A percentile compares a stretch with the other conserved stretches of the same genome.
phyloP scores from a whole-genome alignment of 164 flowering plant species.

The Annona squamosa region DNA sequence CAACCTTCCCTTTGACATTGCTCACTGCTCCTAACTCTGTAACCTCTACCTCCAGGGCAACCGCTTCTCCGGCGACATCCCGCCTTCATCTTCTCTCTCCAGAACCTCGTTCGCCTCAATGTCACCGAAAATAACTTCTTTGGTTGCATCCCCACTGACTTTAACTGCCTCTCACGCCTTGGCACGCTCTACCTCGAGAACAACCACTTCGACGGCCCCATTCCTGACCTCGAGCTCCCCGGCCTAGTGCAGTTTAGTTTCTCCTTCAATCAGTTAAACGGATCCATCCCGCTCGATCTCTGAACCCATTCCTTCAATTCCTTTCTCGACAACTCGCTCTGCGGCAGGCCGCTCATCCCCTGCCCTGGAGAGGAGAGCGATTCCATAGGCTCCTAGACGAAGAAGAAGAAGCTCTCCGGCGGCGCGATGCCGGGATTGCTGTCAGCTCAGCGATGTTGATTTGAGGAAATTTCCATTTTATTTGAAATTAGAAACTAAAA shows the following conservation, averaged over 20 bases:
- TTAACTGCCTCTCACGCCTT: slow-evolving; percentile 47
- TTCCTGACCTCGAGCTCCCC: slow-evolving; percentile 43
- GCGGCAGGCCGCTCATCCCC: slow-evolving; percentile 55
- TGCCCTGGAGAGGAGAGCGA: slow-evolving; percentile 22
- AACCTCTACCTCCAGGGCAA: slow-evolving; percentile 68
- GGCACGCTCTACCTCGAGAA: slow-evolving; percentile 44
- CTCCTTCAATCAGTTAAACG: slow-evolving; percentile 51
- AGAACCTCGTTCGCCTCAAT: slow-evolving; percentile 51
- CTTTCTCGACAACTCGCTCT: slow-evolving; percentile 56
- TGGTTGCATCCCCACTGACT: slow-evolving; percentile 45
- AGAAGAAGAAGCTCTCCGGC: slow-evolving; percentile 43
- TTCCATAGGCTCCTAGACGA: background rate
- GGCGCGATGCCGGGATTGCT: slow-evolving; percentile 79
- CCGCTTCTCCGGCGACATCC: slow-evolving; percentile 57
- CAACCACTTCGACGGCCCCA: slow-evolving; percentile 46
- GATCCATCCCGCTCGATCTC: slow-evolving; percentile 50
- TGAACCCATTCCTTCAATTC: slow-evolving; percentile 16
- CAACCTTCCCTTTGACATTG: slow-evolving; percentile 58
- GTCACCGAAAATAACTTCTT: slow-evolving; percentile 57
- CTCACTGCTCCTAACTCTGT: slow-evolving; percentile 35
- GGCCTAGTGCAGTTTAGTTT: slow-evolving; percentile 61
- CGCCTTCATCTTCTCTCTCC: slow-evolving; percentile 36
- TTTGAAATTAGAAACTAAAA: too few relatives aligned
- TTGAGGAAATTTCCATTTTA: too few relatives aligned
- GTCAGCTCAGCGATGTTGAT: too few relatives aligned